These are phyloP conservation scores for Fusarium austroafricanum DNA, from an alignment of 2,329 filamentous ascomycete species.

Conservation along the genomic window DNA sequence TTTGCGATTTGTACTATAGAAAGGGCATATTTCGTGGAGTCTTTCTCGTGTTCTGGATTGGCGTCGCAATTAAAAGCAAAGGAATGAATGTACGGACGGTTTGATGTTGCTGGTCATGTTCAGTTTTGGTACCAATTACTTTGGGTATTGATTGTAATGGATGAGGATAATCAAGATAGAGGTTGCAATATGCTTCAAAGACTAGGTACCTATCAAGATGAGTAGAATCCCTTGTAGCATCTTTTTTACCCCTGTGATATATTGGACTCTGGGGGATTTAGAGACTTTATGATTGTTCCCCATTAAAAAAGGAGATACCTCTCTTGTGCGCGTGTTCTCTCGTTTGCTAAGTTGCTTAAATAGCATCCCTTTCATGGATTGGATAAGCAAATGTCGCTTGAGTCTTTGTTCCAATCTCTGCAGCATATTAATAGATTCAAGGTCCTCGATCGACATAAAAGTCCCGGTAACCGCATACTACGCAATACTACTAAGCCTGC, in stretches of 20 bases:
- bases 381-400: too few relatives aligned
- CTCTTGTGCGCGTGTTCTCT: too few relatives aligned
- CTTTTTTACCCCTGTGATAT: not conserved
- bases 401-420: too few relatives aligned
- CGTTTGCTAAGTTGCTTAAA: too few relatives aligned
- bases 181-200: not conserved
- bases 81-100: slow-evolving; percentile 20
- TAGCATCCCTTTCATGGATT: too few relatives aligned
- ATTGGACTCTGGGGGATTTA: not conserved
- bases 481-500: too few relatives aligned
- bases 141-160: slow-evolving; percentile 20
- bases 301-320: too few relatives aligned
- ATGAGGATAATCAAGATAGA: slow-evolving; percentile 9
- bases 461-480: slow-evolving; percentile 28
- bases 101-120: slow-evolving; percentile 5
- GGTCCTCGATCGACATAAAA: slow-evolving; percentile 9
- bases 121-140: not conserved
- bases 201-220: not conserved
- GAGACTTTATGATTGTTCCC: too few relatives aligned
- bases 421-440: not conserved
- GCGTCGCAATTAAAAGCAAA: slow-evolving; percentile 30
- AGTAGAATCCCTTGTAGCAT: not conserved
- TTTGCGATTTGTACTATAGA: slow-evolving; percentile 39
- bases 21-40: slow-evolving; percentile 23
- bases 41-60: slow-evolving; percentile 25